phyloP scores from a whole-genome alignment of 2,329 filamentous ascomycete genomes.

The Fusarium gaditjirri region DNA sequence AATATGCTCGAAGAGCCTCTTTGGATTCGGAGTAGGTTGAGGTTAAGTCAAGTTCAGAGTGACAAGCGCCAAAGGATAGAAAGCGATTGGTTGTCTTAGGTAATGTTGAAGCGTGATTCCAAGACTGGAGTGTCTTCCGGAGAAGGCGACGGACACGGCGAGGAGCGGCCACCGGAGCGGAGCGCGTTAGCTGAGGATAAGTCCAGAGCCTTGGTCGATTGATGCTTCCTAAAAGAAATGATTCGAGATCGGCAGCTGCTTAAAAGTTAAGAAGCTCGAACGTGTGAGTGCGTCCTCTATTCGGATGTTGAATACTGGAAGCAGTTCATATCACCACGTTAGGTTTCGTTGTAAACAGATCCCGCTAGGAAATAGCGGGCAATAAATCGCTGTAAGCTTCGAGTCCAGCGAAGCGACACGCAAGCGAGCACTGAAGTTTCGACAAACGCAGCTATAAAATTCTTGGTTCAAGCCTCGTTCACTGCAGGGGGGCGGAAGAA shows the following conservation, averaged over 20 bases:
- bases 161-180: slow-evolving; percentile 27
- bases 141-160: slow-evolving; percentile 36
- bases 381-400: slow-evolving; percentile 22
- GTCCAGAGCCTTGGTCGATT: slow-evolving; percentile 26
- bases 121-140: slow-evolving; percentile 28
- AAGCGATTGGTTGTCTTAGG: slow-evolving; percentile 27
- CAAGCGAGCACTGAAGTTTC: slow-evolving; percentile 26
- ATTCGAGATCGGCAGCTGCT: slow-evolving; percentile 2
- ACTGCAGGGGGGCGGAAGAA: slow-evolving; percentile 1
- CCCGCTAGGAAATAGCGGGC: slow-evolving; percentile 19
- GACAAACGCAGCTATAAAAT: slow-evolving; percentile 17
- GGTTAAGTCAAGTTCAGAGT: slow-evolving; percentile 28
- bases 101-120: slow-evolving; percentile 28
- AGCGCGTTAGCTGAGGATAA: slow-evolving; percentile 25
- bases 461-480: slow-evolving; percentile 1
- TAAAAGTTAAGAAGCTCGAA: not conserved
- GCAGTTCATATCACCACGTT: slow-evolving; percentile 16
- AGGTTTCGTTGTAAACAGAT: slow-evolving; percentile 13
- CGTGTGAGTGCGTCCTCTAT: slow-evolving; percentile 17
- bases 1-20: slow-evolving; percentile 15
- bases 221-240: slow-evolving; percentile 17
- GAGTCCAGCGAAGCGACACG: slow-evolving; percentile 8
- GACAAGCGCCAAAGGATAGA: slow-evolving; percentile 13
- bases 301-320: slow-evolving; percentile 23
- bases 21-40: slow-evolving; percentile 2